Percentiles rank a stretch among this genome's conserved stretches.
phyloP scores from a whole-genome alignment of 2,329 filamentous ascomycete species.

The Fusarium nanum region DNA sequence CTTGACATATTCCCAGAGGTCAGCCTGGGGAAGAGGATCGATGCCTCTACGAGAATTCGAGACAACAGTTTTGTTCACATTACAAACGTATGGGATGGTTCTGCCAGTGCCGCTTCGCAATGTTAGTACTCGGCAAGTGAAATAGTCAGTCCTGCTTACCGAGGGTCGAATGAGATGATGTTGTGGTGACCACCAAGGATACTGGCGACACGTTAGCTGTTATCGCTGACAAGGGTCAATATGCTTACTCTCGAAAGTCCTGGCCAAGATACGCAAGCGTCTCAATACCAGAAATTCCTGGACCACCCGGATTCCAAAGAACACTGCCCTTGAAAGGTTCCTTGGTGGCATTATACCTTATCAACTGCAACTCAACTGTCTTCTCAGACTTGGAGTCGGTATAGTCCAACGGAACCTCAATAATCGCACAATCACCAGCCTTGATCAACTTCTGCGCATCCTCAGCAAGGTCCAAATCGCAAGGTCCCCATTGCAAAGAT shows the following conservation, averaged over 20 bases:
- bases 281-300: constrained; percentile 43
- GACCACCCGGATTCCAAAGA: constrained; percentile 55
- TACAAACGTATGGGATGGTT: constrained; percentile 36
- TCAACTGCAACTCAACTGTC: constrained; percentile 48
- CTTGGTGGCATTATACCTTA: constrained; percentile 47
- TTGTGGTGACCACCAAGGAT: constrained; percentile 31
- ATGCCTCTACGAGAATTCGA: constrained; percentile 12
- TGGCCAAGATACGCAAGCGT: constrained; percentile 18
- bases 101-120: constrained; percentile 20
- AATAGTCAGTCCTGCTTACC: constrained; percentile 12
- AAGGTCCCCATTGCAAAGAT: constrained; percentile 17
- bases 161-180: constrained; percentile 39
- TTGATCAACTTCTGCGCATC: background rate
- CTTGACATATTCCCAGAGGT: constrained; percentile 21
- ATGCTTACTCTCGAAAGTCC: constrained; percentile 21
- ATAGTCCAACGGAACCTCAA: constrained; percentile 56
- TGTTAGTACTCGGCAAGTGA: background rate
- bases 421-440: constrained; percentile 48
- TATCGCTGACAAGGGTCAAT: fast-evolving
- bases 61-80: background rate
- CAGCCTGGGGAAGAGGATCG: constrained; percentile 7
- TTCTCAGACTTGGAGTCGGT: constrained; percentile 42
- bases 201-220: background rate
- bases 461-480: constrained; percentile 11
- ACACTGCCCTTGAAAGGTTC: constrained; percentile 52